A percentile compares a stretch with the other conserved stretches of the same genome.
phyloP scores from a whole-genome alignment of 1,284 basidiomycete genomes.

The Papiliotrema nemorosa region DNA sequence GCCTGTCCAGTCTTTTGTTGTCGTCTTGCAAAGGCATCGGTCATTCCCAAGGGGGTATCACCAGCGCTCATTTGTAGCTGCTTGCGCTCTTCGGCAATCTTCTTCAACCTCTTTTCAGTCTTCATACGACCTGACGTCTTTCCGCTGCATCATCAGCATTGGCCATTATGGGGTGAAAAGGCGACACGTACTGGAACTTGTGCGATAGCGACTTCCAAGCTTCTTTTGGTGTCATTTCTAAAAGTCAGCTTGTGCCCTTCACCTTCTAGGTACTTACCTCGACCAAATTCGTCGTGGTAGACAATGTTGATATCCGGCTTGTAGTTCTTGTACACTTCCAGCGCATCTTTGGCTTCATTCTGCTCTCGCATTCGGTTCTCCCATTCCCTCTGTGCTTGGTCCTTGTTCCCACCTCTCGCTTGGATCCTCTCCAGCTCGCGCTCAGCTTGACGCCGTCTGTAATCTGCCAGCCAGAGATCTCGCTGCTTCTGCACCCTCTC shows the following conservation, averaged over 20 bases:
- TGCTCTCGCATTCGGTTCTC: constrained; percentile 89
- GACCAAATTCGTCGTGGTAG: constrained; percentile 93
- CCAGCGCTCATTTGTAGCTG: constrained; percentile 83
- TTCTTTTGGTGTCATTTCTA: constrained; percentile 79
- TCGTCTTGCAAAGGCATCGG: constrained; percentile 78
- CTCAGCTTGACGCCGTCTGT: constrained; percentile 68
- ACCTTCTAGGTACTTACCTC: constrained; percentile 26
- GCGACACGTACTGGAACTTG: constrained; percentile 67
- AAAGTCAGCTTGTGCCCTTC: constrained; percentile 3
- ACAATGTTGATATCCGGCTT: constrained; percentile 95
- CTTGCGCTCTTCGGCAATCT: constrained; percentile 91
- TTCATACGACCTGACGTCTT: constrained; percentile 92
- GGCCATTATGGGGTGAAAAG: neutral
- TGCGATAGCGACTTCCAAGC: constrained; percentile 94
- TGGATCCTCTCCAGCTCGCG: constrained; percentile 75
- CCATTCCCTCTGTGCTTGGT: constrained; percentile 90
- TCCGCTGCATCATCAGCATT: constrained; percentile 52
- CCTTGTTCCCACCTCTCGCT: constrained; percentile 75
- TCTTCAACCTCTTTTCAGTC: constrained; percentile 87
- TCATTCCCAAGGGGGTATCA: constrained; percentile 90
- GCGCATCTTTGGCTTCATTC: constrained; percentile 75
- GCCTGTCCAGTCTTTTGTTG: constrained; percentile 90
- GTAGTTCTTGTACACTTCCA: constrained; percentile 87
- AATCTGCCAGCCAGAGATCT: constrained; percentile 85
- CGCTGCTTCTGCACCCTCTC: constrained; percentile 79